Conservation (phyloP, 352 stramenopile species). For the Globisporangium polare region DNA sequence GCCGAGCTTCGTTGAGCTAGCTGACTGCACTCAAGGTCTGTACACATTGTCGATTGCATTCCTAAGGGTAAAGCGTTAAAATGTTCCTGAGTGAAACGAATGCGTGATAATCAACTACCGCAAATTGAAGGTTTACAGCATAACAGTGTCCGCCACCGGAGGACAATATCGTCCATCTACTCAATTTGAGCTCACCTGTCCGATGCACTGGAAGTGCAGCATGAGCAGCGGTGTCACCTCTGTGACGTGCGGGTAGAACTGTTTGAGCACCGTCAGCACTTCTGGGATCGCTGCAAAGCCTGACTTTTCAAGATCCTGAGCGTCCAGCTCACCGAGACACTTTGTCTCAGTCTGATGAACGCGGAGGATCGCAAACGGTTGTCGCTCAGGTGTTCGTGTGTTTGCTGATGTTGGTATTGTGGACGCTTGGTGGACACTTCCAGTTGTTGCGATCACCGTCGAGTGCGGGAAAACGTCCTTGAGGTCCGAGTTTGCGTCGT, state of each 20-base stretch:
- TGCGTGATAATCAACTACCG: background rate
- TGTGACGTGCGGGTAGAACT: conserved; percentile 56
- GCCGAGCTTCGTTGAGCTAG: background rate
- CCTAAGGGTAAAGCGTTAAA: background rate
- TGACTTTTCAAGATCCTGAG: conserved; percentile 33
- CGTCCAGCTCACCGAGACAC: conserved; percentile 26
- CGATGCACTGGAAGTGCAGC: conserved; percentile 48
- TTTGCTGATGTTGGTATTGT: conserved; percentile 25
- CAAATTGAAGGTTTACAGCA: no score
- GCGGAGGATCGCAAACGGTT: conserved; percentile 44
- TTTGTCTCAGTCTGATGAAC: conserved; percentile 33
- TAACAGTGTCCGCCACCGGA: no score
- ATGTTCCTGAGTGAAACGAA: background rate
- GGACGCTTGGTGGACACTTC: background rate
- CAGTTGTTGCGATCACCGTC: conserved; percentile 33
- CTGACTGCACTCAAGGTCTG: background rate
- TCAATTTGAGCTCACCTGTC: background rate
- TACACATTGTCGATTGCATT: background rate
- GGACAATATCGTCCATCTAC: no score
- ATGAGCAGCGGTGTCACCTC: conserved; percentile 37
- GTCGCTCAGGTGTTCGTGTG: conserved; percentile 1
- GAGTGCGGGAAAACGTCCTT: conserved; percentile 27
- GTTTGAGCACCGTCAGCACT: conserved; percentile 40
- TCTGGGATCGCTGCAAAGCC: conserved; percentile 35
- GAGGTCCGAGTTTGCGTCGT: conserved; percentile 59